Evolutionary conservation across 2,329 filamentous ascomycete species (phyloP).

Genomic region (Emergomyces orientalis): DNA sequence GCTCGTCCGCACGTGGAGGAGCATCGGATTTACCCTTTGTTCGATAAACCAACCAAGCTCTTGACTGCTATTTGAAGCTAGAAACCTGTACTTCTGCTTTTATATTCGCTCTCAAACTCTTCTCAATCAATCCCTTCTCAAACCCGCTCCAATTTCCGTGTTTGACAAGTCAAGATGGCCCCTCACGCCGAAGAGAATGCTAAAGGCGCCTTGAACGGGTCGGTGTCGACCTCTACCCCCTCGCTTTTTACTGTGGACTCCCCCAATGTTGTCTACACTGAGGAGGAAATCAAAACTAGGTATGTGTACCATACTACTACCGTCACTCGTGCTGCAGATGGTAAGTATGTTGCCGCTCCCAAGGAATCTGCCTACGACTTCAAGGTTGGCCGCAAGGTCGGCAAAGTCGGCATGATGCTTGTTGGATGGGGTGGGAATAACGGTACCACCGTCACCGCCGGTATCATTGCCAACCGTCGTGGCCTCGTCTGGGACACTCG

Average conservation of each 20-base stretch:
- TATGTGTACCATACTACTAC: conserved; percentile 95
- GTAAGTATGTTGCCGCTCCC: conserved; percentile 73
- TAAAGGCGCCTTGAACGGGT: conserved; percentile 48
- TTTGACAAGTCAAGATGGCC: conserved; percentile 58
- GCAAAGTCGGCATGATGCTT: conserved; percentile 93
- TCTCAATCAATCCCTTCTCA: conserved; percentile 36
- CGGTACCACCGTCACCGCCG: conserved; percentile 90
- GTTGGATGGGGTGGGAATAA: conserved; percentile 99
- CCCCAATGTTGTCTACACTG: conserved; percentile 85
- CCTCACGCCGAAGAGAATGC: conserved; percentile 65
- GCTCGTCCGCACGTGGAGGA: conserved; percentile 78
- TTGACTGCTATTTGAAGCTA: conserved; percentile 12
- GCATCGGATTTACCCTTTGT: conserved; percentile 52
- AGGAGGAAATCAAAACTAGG: conserved; percentile 78
- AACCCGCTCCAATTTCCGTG: conserved; percentile 20
- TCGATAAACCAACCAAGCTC: conserved; percentile 31
- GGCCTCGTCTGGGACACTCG: conserved; percentile 86
- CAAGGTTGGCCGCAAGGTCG: conserved; percentile 89
- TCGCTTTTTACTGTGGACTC: conserved; percentile 77
- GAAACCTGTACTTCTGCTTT: conserved; percentile 16
- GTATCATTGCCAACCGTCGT: conserved; percentile 90
- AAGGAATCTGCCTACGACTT: conserved; percentile 91
- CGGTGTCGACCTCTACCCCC: conserved; percentile 33
- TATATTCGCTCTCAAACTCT: conserved; percentile 37
- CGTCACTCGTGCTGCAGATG: conserved; percentile 60